phyloP scores from a whole-genome alignment of 2,329 filamentous ascomycete species.

The Fusarium nanum region DNA sequence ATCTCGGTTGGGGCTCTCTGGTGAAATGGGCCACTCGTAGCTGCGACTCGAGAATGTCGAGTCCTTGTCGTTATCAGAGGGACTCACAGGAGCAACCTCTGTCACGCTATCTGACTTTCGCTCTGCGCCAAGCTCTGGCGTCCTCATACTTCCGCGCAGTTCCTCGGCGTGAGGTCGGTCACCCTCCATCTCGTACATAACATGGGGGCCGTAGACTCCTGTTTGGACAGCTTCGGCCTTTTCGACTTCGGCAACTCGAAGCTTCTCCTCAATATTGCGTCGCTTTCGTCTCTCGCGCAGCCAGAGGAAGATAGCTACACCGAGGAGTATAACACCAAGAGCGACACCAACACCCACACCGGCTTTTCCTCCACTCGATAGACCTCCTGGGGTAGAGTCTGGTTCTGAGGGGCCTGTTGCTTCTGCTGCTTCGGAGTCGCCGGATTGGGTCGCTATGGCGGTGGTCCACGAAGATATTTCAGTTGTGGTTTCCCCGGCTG shows the following conservation, averaged over 20 bases:
- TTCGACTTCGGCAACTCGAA: conserved; percentile 11
- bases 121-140: conserved; percentile 32
- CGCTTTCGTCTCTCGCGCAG: conserved; percentile 39
- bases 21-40: conserved; percentile 16
- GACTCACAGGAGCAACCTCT: neutral
- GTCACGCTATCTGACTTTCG: neutral
- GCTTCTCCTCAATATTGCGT: conserved; percentile 22
- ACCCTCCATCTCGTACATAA: conserved; percentile 42
- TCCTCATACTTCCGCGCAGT: conserved; percentile 37
- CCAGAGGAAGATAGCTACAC: conserved; percentile 36
- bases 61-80: neutral
- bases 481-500: neutral
- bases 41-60: neutral
- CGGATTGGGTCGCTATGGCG: neutral
- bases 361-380: conserved; percentile 34
- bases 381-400: neutral
- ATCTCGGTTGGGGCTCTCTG: neutral
- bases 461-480: conserved; percentile 1
- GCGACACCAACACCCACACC: conserved; percentile 38
- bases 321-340: conserved; percentile 31
- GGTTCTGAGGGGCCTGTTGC: neutral
- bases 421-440: conserved; percentile 8
- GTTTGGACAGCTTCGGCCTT: neutral
- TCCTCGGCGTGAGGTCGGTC: conserved; percentile 36
- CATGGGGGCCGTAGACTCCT: neutral